Base-by-base conservation (phyloP, 441 rosid species). In the Bocquillonia castaneifolia region DNA sequence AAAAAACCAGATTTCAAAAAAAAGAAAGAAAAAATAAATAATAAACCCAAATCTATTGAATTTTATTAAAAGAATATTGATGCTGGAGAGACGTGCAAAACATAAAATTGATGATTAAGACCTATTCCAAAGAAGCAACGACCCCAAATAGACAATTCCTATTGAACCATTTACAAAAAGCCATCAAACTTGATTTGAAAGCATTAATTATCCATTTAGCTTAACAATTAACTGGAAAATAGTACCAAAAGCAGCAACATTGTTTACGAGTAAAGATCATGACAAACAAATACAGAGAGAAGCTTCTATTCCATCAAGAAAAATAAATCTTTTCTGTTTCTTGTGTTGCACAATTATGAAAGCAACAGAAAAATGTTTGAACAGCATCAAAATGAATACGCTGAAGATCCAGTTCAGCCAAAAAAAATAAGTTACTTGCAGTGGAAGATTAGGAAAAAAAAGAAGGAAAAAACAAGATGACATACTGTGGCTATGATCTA, bases 151-250 rank as follows among this genome's bases (percentile, higher is more conserved):
- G 28, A 68, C 22, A 14, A 45, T 23, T 65, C 45, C 32, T 5
- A 48, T 14, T 45, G 48, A 58, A 47, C 57, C 64, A 34, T 22
- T 55, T 31, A 18, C 42, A 13, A 23, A 3, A 48, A 48, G 42
- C 20, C 31, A 18, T 39, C 53, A 42, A 13, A 54, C 28, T 26
- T 67, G 37, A n/a, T n/a, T n/a, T n/a, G n/a, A 67, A 67, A 25
- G 22, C 31, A 6, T 26, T 53, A 36, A n/a, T n/a, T 32, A 20
- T 28, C 39, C 34, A 5, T 32, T 37, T 25, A 6, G 37, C 28
- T 29, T 18, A 29, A 37, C 37, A 40, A 67, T 28, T 17, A 22
- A 8, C 32, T 15, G 12, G 26, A 55, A n/a, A 48, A 45, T 0
- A 45, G 39, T 59, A 47, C 50, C 34, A 26, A 29, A 47, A 51